These are phyloP conservation scores for Debaryomyces sp. DNA, from an alignment of 1,139 yeast species.

Conservation along the genomic window DNA sequence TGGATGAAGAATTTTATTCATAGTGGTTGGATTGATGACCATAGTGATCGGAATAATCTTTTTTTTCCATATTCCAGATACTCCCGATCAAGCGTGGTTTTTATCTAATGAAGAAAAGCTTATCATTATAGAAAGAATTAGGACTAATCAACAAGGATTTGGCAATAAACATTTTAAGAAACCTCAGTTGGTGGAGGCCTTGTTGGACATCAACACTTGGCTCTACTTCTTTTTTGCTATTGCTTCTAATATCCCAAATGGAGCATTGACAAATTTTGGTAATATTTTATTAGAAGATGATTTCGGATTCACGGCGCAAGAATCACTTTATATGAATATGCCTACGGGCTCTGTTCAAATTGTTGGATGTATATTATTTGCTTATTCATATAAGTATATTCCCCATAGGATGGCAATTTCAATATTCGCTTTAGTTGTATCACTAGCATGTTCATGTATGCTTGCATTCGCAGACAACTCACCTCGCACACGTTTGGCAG, in stretches of 20 bases:
- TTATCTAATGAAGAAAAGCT: constrained; percentile 38
- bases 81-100: constrained; percentile 28
- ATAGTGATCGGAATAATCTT: constrained; percentile 23
- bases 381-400: too few species aligned
- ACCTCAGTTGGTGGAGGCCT: constrained; percentile 56
- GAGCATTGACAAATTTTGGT: constrained; percentile 39
- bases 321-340: constrained; percentile 36
- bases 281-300: constrained; percentile 47
- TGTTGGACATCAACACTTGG: constrained; percentile 43
- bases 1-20: constrained; percentile 29
- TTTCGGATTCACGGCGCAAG: constrained; percentile 32
- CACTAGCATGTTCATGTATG: too few species aligned
- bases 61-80: constrained; percentile 26
- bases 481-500: constrained; percentile 19
- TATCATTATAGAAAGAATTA: constrained; percentile 29
- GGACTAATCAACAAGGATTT: constrained; percentile 48
- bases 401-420: too few species aligned
- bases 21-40: constrained; percentile 29
- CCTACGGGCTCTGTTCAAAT: constrained; percentile 43
- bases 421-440: too few species aligned
- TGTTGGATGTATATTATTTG: constrained; percentile 44
- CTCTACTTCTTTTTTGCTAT: constrained; percentile 33
- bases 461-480: too few species aligned
- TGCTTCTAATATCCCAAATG: constrained; percentile 31
- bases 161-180: constrained; percentile 55